Base-by-base conservation (phyloP, 805 yeast genomes). In the Monosporozyma servazzii region DNA sequence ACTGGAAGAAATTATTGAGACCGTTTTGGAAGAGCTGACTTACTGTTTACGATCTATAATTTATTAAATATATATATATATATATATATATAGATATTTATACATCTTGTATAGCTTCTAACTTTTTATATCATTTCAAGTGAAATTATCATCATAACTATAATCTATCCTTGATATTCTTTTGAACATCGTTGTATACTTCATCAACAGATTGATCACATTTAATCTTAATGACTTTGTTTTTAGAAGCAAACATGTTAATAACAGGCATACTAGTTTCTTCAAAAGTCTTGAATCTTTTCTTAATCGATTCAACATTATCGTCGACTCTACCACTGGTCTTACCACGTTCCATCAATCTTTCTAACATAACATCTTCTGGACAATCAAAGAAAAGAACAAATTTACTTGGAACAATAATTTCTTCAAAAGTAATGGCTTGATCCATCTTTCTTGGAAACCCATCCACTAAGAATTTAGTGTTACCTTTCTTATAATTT, bases 371-470 rank as follows among this genome's bases (percentile, higher is more conserved):
- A 50, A 88, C 86, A 41, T 71, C 64, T 67, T 86, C 93, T 0
- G 91, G 87, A 67, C 95, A 86, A 57, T 86, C 89, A 62, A 86
- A 86, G 69, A 83, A 86, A 42, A 86, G 72, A 1, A 86, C 81
- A 69, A 84, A 79, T 25, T 80, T 74, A 55, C 87, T 84, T 67
- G 76, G 84, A 61, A 81, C 93, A 60, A 82, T 75, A 64, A 80
- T 73, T 40, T 85, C 80, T 71, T 91, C 98, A 66, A 91, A 91
- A n/a, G 91, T 86, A 41, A 85, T 53, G 0, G 98, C 98, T 73
- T 91, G 99, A 70, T 93, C 98, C 97, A 93, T 91, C 67, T 90
- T 88, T 67, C 98, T 80, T 47, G 99, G 99, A 78, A 93, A 91
- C 0, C 99, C 99, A 67, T 91, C 99, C 49, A 91, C 82, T 61